Conservation (phyloP, 495 filamentous ascomycete genomes). For the Neurospora discreta region DNA sequence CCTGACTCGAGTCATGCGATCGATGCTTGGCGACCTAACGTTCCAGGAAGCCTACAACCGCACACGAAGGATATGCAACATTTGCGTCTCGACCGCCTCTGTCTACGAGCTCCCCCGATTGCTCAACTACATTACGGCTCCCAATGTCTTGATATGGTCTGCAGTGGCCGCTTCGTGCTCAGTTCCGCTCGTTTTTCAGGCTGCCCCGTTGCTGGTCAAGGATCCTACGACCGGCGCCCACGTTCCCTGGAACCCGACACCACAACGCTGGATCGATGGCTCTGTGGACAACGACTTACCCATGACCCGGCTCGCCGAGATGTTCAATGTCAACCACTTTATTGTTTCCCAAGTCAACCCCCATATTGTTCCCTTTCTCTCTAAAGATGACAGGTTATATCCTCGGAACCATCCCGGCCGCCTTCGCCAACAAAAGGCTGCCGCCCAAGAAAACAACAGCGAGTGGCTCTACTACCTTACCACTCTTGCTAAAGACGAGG, state of each 20-base stretch:
- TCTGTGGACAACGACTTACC: constrained; percentile 91
- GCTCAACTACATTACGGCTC: constrained; percentile 86
- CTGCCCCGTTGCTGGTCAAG: constrained; percentile 69
- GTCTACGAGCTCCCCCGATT: constrained; percentile 78
- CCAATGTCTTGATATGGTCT: constrained; percentile 93
- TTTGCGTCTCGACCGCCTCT: constrained; percentile 78
- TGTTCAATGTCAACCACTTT: constrained; percentile 98
- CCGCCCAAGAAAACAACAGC: constrained; percentile 14
- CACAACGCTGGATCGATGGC: constrained; percentile 82
- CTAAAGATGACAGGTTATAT: constrained; percentile 52
- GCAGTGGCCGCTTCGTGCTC: constrained; percentile 92
- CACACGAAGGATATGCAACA: constrained; percentile 81
- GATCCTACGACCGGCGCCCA: constrained; percentile 70
- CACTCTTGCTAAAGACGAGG: constrained; percentile 68
- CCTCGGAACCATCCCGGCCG: constrained; percentile 27
- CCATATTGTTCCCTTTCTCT: constrained; percentile 80
- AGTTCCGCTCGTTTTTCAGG: constrained; percentile 75
- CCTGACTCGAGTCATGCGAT: constrained; percentile 67
- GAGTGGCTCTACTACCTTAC: constrained; percentile 61
- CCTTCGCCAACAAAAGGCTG: constrained; percentile 18
- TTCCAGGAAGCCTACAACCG: constrained; percentile 95
- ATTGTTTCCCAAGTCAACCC: constrained; percentile 96
- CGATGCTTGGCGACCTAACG: constrained; percentile 73
- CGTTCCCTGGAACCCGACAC: constrained; percentile 71
- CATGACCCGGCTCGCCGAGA: constrained; percentile 81